phyloP scores from a whole-genome alignment of 495 filamentous ascomycete genomes.

The Hyphodiscus hymeniophilus region DNA sequence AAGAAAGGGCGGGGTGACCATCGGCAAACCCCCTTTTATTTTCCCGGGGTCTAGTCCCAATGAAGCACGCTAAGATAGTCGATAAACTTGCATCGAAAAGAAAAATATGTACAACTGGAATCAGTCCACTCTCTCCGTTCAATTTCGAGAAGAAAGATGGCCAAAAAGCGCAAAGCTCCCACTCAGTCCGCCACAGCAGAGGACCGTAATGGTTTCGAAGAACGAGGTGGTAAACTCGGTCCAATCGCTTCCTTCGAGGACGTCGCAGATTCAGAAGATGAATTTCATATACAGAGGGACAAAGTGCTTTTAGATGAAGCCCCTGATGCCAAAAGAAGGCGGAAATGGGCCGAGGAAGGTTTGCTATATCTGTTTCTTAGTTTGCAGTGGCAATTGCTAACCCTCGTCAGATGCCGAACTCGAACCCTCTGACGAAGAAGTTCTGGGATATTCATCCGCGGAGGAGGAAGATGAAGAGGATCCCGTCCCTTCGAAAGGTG shows the following conservation, averaged over 20 bases:
- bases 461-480: constrained; percentile 39
- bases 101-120: too few relatives aligned
- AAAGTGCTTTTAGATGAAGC: constrained; percentile 76
- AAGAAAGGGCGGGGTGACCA: too few relatives aligned
- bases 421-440: constrained; percentile 81
- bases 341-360: constrained; percentile 58
- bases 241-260: constrained; percentile 66
- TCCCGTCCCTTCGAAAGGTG: constrained; percentile 24
- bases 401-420: constrained; percentile 33
- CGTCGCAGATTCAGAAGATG: constrained; percentile 87
- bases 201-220: constrained; percentile 40
- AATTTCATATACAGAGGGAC: constrained; percentile 77
- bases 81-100: too few relatives aligned
- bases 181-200: constrained; percentile 30
- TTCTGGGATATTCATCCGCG: constrained; percentile 57
- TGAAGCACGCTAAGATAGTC: too few relatives aligned
- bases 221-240: constrained; percentile 44
- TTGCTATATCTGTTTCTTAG: constrained; percentile 9
- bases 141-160: constrained; percentile 43
- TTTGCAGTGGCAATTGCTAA: background rate
- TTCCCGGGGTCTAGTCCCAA: too few relatives aligned
- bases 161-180: constrained; percentile 70
- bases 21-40: too few relatives aligned
- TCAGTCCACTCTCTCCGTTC: background rate
- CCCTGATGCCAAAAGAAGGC: constrained; percentile 66